phyloP scores from a whole-genome alignment of 805 yeast genomes.

The Kodamaea neixiangensis region DNA sequence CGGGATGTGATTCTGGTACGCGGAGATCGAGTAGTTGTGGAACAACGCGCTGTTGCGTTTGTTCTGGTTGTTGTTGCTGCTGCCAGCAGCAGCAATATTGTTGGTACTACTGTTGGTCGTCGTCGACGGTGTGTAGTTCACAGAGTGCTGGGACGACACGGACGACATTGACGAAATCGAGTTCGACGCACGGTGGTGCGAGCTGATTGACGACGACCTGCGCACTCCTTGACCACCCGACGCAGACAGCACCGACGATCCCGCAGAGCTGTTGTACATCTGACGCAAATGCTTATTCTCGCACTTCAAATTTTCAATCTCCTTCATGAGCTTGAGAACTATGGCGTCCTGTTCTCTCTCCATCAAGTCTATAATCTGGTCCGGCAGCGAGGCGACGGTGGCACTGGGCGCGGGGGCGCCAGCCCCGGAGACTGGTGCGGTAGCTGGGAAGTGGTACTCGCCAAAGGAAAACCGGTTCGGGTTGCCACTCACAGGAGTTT shows the following conservation, averaged over 20 bases:
- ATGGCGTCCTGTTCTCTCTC: constrained; percentile 78
- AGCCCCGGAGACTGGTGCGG: background rate
- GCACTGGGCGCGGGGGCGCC: background rate
- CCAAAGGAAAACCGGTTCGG: constrained; percentile 12
- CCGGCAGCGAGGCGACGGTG: constrained; percentile 19
- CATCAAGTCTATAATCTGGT: constrained; percentile 58
- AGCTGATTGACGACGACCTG: constrained; percentile 17
- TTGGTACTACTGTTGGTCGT: background rate
- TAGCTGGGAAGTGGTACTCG: constrained; percentile 10
- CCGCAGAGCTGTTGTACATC: constrained; percentile 1
- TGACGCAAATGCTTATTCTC: constrained; percentile 47
- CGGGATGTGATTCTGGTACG: background rate
- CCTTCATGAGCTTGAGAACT: constrained; percentile 64
- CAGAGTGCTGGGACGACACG: constrained; percentile 9
- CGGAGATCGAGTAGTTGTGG: constrained; percentile 12
- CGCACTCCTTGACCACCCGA: constrained; percentile 6
- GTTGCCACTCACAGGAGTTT: constrained; percentile 4
- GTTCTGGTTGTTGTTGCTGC: constrained; percentile 1
- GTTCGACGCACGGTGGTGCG: constrained; percentile 14
- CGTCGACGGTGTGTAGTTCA: background rate
- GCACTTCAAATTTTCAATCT: constrained; percentile 53
- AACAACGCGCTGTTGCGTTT: constrained; percentile 16
- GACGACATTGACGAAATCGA: constrained; percentile 12
- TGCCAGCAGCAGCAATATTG: background rate
- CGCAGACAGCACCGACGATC: background rate